phyloP scores from a whole-genome alignment of 129 eudicot genomes.

The Flaveria trinervia region DNA sequence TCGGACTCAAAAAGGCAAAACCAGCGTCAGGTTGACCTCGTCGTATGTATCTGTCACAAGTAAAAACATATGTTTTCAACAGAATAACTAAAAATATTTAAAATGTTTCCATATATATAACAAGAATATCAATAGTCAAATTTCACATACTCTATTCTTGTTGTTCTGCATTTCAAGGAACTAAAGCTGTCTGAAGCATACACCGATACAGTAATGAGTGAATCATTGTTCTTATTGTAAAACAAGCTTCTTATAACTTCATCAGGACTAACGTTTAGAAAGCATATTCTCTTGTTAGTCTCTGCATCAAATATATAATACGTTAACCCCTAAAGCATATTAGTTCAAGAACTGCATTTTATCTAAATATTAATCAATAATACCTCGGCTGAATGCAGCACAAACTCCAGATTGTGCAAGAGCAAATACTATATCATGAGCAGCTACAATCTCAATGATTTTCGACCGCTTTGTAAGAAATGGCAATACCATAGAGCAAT shows the following conservation, averaged over 20 bases:
- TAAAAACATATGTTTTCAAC: background rate
- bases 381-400: slow-evolving; percentile 97
- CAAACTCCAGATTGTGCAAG: slow-evolving; percentile 96
- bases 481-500: slow-evolving; percentile 61
- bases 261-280: slow-evolving; percentile 78
- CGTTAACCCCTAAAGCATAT: slow-evolving; percentile 13
- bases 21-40: slow-evolving; percentile 92
- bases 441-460: slow-evolving; percentile 92
- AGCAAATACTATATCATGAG: slow-evolving; percentile 91
- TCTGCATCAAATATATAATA: slow-evolving; percentile 56
- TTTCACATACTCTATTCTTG: slow-evolving; percentile 78
- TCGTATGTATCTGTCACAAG: slow-evolving; percentile 59
- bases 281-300: slow-evolving; percentile 86
- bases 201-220: slow-evolving; percentile 91
- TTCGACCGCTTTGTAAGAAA: slow-evolving; percentile 80
- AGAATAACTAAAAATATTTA: background rate
- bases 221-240: slow-evolving; percentile 89
- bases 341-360: background rate
- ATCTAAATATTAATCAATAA: background rate
- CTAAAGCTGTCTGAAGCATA: slow-evolving; percentile 89
- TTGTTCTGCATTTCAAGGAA: slow-evolving; percentile 93
- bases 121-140: slow-evolving; percentile 1
- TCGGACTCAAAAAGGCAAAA: slow-evolving; percentile 87
- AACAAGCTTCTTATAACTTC: slow-evolving; percentile 95
- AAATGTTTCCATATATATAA: background rate